These are phyloP conservation scores for Colletotrichum ledebouriae DNA, from an alignment of 2,329 filamentous ascomycete genomes.

Conservation along the genomic window DNA sequence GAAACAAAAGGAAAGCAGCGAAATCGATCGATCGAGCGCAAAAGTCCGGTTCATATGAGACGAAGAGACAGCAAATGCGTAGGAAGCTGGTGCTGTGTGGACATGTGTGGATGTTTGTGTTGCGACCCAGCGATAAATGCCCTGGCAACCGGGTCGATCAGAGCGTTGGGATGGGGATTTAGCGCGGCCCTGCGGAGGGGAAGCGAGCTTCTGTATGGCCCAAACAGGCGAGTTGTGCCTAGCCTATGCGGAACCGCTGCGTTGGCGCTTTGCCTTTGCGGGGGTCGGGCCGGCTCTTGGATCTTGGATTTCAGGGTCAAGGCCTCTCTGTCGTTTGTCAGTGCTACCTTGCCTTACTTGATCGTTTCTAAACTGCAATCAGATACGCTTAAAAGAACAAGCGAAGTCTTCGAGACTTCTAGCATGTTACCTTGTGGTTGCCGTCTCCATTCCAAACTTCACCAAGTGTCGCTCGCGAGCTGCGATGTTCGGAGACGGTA, in stretches of 20 bases:
- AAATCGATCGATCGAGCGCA: slow-evolving; percentile 17
- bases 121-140: slow-evolving; percentile 44
- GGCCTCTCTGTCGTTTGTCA: slow-evolving; percentile 12
- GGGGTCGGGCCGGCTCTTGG: slow-evolving; percentile 32
- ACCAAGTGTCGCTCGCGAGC: not conserved
- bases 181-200: slow-evolving; percentile 13
- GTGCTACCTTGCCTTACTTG: not conserved
- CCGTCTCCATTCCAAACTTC: not conserved
- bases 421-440: not conserved
- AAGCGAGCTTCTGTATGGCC: slow-evolving; percentile 6
- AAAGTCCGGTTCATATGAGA: slow-evolving; percentile 33
- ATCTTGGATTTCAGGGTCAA: slow-evolving; percentile 28
- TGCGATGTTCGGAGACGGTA: not conserved
- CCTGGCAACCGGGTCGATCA: slow-evolving; percentile 44
- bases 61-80: slow-evolving; percentile 11
- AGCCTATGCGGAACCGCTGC: slow-evolving; percentile 8
- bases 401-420: not conserved
- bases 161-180: slow-evolving; percentile 39
- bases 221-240: not conserved
- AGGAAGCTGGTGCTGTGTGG: not conserved
- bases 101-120: slow-evolving; percentile 37
- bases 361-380: too few species aligned
- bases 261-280: slow-evolving; percentile 25
- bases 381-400: not conserved
- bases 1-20: slow-evolving; percentile 6